Evolutionary conservation across 352 stramenopile species (phyloP), one percentile per base, ranked within the genome.

Genomic region (Chrysophaeum taylorii): DNA sequence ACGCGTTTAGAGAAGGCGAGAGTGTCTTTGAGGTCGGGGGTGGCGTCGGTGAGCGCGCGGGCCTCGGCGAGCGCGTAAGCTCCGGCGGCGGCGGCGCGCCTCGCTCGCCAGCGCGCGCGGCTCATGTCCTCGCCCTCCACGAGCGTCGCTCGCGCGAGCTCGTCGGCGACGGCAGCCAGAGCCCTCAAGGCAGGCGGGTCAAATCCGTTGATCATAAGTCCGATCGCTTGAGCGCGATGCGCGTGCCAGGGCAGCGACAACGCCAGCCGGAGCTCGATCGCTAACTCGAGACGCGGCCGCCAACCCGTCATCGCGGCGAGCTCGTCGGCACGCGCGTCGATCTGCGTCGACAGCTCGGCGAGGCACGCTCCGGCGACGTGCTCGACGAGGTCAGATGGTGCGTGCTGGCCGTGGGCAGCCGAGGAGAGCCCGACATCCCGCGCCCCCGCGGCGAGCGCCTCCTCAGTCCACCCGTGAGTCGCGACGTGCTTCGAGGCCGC

Each of bases 221-320:
- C 66, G 42, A 71, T 38, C 1, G 66, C 66, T 23, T 71, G 66
- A 1, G 66, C 25, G 42, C 66, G 54, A 37, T 71, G 66, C 23
- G 21, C 43, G 27, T 45, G 42, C 31, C 45, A 42, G 23, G 66
- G 66, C 35, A 43, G 27, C 27, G 54, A 64, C 2, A 71, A 37
- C 16, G 39, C 15, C 21, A 71, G 35, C 23, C 63, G 63, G 18
- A 18, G 23, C 27, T 52, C 39, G 36, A 70, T 70, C n/a, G 63
- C 63, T 15, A 23, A 23, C 23, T 62, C 16, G 23, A 70, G 50
- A 12, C 63, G 36, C 63, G 27, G 37, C 1, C 18, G n/a, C 27
- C 18, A 70, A 16, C 23, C 27, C 23, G 63, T 36, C 36, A 63
- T 35, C 0, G 63, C 36, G 41, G 63, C 63, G 29, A 70, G 25